Conservation (phyloP, 2,329 filamentous ascomycete genomes). For the Lomentospora prolificans region DNA sequence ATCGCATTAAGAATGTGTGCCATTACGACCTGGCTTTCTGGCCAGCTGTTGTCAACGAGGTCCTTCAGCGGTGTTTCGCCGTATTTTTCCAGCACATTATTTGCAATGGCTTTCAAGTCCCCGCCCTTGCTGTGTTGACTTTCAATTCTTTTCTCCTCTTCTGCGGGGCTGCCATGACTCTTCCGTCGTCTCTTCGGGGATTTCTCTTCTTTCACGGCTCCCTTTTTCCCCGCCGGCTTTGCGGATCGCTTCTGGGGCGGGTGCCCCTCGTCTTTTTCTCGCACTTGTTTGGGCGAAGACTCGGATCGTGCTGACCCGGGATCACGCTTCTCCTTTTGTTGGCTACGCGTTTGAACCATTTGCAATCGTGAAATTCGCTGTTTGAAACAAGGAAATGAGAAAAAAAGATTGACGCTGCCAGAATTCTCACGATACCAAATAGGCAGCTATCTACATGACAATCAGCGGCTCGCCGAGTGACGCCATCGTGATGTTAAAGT, state of each 20-base stretch:
- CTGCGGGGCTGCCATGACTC: neutral
- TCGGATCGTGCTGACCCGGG: neutral
- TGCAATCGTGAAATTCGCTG: neutral
- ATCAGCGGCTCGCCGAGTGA: neutral
- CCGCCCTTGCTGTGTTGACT: neutral
- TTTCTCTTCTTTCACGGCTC: neutral
- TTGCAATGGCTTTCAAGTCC: neutral
- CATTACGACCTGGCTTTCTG: slow-evolving; percentile 3
- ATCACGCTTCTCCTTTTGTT: neutral
- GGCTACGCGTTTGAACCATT: slow-evolving; percentile 1
- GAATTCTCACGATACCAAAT: no score
- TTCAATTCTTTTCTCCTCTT: neutral
- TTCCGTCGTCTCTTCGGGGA: neutral
- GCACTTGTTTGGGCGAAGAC: neutral
- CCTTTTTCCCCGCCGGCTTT: neutral
- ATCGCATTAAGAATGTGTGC: slow-evolving; percentile 6
- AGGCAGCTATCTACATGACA: neutral
- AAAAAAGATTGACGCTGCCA: no score
- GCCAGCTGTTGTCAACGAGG: neutral
- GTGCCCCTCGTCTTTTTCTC: neutral
- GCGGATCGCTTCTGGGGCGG: neutral
- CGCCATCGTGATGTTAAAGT: neutral
- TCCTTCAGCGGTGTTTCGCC: slow-evolving; percentile 2
- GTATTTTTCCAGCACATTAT: neutral
- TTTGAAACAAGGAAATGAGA: neutral